These are phyloP conservation scores for Neurospora sp. DNA, from an alignment of 495 filamentous ascomycete genomes.

Conservation along the genomic window DNA sequence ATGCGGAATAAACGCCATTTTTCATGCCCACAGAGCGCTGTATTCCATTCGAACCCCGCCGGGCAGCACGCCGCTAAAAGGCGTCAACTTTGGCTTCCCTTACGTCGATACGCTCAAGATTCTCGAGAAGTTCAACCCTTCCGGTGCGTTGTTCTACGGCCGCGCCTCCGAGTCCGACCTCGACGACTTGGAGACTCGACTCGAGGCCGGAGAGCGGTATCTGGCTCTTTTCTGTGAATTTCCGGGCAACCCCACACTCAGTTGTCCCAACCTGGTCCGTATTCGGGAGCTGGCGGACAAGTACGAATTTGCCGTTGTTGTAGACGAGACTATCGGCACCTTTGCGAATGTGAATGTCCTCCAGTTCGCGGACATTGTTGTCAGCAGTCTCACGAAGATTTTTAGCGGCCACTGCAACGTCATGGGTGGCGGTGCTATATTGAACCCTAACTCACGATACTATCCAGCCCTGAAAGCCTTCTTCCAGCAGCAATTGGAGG, in stretches of 20 bases:
- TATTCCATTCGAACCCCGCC: slow-evolving; percentile 37
- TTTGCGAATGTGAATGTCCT: slow-evolving; percentile 93
- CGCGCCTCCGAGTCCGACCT: slow-evolving; percentile 71
- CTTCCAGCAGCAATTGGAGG: slow-evolving; percentile 60
- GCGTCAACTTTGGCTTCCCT: slow-evolving; percentile 74
- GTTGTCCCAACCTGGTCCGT: slow-evolving; percentile 69
- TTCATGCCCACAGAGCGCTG: slow-evolving; percentile 68
- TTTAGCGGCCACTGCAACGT: slow-evolving; percentile 97
- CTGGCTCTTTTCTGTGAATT: slow-evolving; percentile 90
- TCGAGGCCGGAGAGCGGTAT: slow-evolving; percentile 64
- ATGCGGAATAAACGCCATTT: slow-evolving; percentile 91
- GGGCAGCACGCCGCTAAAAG: slow-evolving; percentile 42
- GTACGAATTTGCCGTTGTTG: slow-evolving; percentile 81
- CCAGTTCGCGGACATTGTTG: slow-evolving; percentile 79
- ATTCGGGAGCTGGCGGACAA: slow-evolving; percentile 71
- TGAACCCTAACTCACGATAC: slow-evolving; percentile 70
- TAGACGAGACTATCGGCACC: slow-evolving; percentile 94
- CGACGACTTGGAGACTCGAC: slow-evolving; percentile 68
- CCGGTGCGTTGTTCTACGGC: slow-evolving; percentile 80
- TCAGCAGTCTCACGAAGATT: slow-evolving; percentile 89
- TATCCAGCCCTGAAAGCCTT: slow-evolving; percentile 58
- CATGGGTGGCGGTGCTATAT: slow-evolving; percentile 82
- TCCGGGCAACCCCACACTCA: slow-evolving; percentile 82
- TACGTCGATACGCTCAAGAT: slow-evolving; percentile 96
- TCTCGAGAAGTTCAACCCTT: slow-evolving; percentile 81